These are phyloP conservation scores for Auricularia sp. DNA, from an alignment of 768 basidiomycete species.

Conservation along the genomic window DNA sequence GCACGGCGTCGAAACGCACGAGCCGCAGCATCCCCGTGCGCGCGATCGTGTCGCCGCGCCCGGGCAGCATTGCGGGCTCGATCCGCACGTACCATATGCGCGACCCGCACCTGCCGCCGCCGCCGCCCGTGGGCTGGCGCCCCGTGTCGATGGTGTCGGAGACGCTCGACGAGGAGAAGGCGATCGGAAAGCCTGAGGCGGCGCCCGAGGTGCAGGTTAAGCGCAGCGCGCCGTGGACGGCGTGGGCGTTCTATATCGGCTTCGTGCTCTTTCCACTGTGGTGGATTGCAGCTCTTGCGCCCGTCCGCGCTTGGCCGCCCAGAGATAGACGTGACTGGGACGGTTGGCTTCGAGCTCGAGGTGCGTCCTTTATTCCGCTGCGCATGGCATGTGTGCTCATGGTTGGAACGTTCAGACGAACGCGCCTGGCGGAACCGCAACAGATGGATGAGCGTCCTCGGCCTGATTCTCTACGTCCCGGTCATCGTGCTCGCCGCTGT, in stretches of 20 bases:
- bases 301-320: slow-evolving; percentile 31
- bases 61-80: slow-evolving; percentile 62
- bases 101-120: slow-evolving; percentile 50
- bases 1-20: not conserved
- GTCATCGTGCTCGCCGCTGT: slow-evolving; percentile 67
- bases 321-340: slow-evolving; percentile 40
- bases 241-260: slow-evolving; percentile 71
- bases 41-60: slow-evolving; percentile 55
- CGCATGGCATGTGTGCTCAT: slow-evolving; percentile 16
- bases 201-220: slow-evolving; percentile 9
- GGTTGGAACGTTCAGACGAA: slow-evolving; percentile 39
- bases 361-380: too few species aligned
- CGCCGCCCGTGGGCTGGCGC: slow-evolving; percentile 26
- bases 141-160: slow-evolving; percentile 17
- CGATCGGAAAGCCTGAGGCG: slow-evolving; percentile 33
- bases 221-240: slow-evolving; percentile 45
- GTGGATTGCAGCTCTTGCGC: slow-evolving; percentile 55
- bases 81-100: slow-evolving; percentile 61
- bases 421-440: slow-evolving; percentile 66
- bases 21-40: slow-evolving; percentile 51
- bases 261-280: slow-evolving; percentile 49
- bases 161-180: slow-evolving; percentile 41
- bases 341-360: slow-evolving; percentile 36
- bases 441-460: slow-evolving; percentile 59
- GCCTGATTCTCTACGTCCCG: slow-evolving; percentile 66